These are phyloP conservation scores for Sporothrix variecibatus DNA, from an alignment of 2,329 filamentous ascomycete species.

Conservation along the genomic window DNA sequence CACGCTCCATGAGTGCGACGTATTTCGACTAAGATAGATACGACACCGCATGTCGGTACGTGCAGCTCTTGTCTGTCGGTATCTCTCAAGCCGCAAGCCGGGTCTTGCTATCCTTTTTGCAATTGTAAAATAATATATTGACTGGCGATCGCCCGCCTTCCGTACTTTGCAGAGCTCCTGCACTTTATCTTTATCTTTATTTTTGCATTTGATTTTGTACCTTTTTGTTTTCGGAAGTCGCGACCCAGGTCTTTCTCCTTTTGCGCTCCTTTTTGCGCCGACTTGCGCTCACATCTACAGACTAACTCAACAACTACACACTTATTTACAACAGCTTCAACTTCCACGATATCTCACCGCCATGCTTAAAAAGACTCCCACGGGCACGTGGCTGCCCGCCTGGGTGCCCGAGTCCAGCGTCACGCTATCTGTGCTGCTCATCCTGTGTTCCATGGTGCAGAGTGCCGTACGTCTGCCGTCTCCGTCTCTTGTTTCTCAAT, in stretches of 20 bases:
- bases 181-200: background rate
- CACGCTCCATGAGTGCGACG: background rate
- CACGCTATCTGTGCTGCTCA: constrained; percentile 43
- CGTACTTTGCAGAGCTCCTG: background rate
- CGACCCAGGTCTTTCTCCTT: background rate
- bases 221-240: background rate
- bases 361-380: constrained; percentile 42
- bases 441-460: constrained; percentile 49
- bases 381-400: constrained; percentile 51
- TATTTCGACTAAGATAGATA: background rate
- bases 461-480: constrained; percentile 40
- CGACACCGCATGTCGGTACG: background rate
- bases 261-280: background rate
- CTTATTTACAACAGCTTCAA: background rate
- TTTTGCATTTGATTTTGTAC: background rate
- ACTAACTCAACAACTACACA: background rate
- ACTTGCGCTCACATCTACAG: background rate
- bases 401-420: constrained; percentile 48
- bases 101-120: background rate
- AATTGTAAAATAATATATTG: background rate
- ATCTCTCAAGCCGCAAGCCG: background rate
- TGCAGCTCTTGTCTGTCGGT: background rate
- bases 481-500: background rate
- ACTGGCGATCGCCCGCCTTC: background rate
- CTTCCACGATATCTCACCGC: constrained; percentile 9